These are phyloP conservation scores for Arachis monticola DNA, from an alignment of 331 rosid species.

Conservation along the genomic window DNA sequence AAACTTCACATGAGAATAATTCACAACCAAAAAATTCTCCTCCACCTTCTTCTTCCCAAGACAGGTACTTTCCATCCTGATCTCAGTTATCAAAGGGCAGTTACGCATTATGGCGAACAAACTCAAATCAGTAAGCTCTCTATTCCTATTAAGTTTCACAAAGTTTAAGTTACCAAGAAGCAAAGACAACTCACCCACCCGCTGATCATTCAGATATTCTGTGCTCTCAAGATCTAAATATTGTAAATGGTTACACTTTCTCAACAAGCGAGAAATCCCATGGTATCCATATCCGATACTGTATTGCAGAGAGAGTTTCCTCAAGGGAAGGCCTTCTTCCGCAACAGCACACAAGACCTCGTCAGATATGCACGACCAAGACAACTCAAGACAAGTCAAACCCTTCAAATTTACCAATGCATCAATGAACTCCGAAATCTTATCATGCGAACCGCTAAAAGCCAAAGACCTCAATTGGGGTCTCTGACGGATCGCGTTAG, in stretches of 20 bases:
- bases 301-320: slow-evolving; percentile 57
- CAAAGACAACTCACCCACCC: slow-evolving; percentile 44
- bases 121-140: slow-evolving; percentile 41
- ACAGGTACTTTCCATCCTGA: too few relatives aligned
- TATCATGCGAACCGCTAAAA: background rate
- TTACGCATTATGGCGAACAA: background rate
- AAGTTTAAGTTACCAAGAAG: slow-evolving; percentile 45
- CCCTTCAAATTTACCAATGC: slow-evolving; percentile 43
- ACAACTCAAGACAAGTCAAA: slow-evolving; percentile 51
- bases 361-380: slow-evolving; percentile 45
- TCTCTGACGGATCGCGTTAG: slow-evolving; percentile 39
- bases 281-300: too few relatives aligned
- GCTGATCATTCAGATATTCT: slow-evolving; percentile 50
- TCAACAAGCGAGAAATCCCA: slow-evolving; percentile 54
- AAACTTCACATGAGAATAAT: too few relatives aligned
- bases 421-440: background rate
- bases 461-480: slow-evolving; percentile 49
- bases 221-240: slow-evolving; percentile 55
- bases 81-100: too few relatives aligned
- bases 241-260: slow-evolving; percentile 44
- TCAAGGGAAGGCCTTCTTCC: slow-evolving; percentile 58
- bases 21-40: too few relatives aligned
- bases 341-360: slow-evolving; percentile 58
- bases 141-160: slow-evolving; percentile 46
- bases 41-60: too few relatives aligned